Evolutionary conservation across 192 early-diverging fungal species (phyloP).

Genomic region (Martensiomyces pterosporus): DNA sequence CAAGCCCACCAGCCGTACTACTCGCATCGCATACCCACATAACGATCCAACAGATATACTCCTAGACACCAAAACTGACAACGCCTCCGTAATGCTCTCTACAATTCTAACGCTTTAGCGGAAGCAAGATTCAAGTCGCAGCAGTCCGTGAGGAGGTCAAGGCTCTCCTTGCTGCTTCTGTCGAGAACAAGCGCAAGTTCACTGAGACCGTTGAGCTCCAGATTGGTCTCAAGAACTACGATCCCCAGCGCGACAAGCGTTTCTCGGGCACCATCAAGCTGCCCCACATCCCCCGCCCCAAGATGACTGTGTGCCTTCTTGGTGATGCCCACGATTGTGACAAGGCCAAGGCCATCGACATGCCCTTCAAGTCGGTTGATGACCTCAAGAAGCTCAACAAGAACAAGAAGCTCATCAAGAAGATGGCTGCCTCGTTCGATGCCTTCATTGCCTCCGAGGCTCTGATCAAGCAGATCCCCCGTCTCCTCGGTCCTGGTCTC

Average conservation of each 20-base stretch:
- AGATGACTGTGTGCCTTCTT: conserved; percentile 91
- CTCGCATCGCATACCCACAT: too few relatives aligned
- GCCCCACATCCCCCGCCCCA: conserved; percentile 92
- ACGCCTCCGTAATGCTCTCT: too few relatives aligned
- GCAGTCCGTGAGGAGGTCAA: conserved; percentile 80
- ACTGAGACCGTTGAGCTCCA: conserved; percentile 96
- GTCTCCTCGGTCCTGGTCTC: conserved; percentile 96
- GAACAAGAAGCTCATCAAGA: conserved; percentile 99
- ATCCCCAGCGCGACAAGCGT: conserved; percentile 99
- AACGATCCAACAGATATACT: too few relatives aligned
- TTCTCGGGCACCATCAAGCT: conserved; percentile 94
- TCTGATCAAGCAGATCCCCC: conserved; percentile 98
- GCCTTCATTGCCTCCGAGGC: conserved; percentile 96
- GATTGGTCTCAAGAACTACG: conserved; percentile 99
- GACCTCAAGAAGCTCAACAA: conserved; percentile 99
- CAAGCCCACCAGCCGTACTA: conserved; percentile 60
- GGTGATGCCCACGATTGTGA: conserved; percentile 96
- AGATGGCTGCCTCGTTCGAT: conserved; percentile 98
- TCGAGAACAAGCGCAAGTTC: conserved; percentile 95
- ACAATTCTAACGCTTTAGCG: conserved; percentile 11
- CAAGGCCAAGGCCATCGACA: conserved; percentile 84
- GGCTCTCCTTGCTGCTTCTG: conserved; percentile 66
- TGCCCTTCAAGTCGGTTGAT: conserved; percentile 92
- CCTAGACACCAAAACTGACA: neutral
- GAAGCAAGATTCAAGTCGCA: conserved; percentile 81